Base-by-base conservation (phyloP, 177 flowering plant species). In the Telopea speciosissima region DNA sequence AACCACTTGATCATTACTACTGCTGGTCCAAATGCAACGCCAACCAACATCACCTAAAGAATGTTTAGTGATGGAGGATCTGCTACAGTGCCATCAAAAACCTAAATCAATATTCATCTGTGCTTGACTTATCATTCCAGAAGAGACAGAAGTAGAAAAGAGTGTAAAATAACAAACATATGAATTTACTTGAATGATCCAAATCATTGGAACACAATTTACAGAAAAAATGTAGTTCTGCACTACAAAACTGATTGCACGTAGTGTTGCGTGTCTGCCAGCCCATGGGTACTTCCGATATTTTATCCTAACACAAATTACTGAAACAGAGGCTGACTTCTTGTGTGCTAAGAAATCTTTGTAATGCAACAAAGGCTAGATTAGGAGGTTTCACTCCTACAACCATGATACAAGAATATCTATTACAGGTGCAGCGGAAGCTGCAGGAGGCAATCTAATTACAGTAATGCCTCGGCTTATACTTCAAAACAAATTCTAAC, bases 401-500 rank as follows among this genome's bases (percentile, higher is more conserved):
- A 49, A 49, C 13, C 19, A 49, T 49, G 19, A 44, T 9, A 44
- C 7, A 44, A 44, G 17, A 49, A 49, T 49, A 49, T 12, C 17
- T 16, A 49, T 3, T 19, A 49, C 14, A 11, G 17, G 54, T 49
- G 54, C 54, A 12, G 19, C 54, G 19, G 19, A 49, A 49, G 17
- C 19, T 49, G 54, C 54, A 49, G 54, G 17, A 12, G 14, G 14
- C 54, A 1, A 49, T 49, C 49, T 49, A 52, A 44, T 49, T 16
- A 61, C 19, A 8, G 23, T 49, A 21, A 6, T 6, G 49, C 8
- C 42, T 42, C 28, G 11, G 33, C 14, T 54, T 63, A 7, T 63
- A 23, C 24, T 40, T 68, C 40, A 68, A 54, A 54, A 56, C 45
- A 72, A 42, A 56, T 42, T 68, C 1, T 31, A 56, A 68, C 49